These are phyloP conservation scores for Cyanodermella asteris DNA, from an alignment of 2,329 filamentous ascomycete genomes.

Conservation along the genomic window DNA sequence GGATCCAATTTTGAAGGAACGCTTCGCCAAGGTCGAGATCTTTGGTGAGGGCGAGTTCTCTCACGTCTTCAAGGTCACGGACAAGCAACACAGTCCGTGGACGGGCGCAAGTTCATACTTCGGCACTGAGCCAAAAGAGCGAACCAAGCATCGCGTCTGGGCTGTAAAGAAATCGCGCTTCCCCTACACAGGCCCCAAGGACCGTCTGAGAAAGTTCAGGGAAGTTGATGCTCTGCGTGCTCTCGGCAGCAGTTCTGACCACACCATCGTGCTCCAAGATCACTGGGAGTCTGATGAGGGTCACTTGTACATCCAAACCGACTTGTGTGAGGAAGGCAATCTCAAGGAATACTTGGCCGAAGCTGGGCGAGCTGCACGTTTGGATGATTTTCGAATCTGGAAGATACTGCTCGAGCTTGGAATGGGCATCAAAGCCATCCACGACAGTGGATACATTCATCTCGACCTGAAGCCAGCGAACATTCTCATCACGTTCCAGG, in stretches of 20 bases:
- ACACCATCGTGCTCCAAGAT: slow-evolving; percentile 64
- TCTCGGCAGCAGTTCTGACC: slow-evolving; percentile 59
- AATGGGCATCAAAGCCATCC: slow-evolving; percentile 73
- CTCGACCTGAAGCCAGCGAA: slow-evolving; percentile 46
- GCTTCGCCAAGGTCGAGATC: slow-evolving; percentile 62
- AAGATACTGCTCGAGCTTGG: slow-evolving; percentile 81
- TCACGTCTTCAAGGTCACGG: slow-evolving; percentile 60
- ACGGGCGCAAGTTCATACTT: slow-evolving; percentile 21
- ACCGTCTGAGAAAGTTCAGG: slow-evolving; percentile 62
- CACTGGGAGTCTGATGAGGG: slow-evolving; percentile 74
- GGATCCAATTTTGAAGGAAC: slow-evolving; percentile 48
- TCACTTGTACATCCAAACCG: slow-evolving; percentile 89
- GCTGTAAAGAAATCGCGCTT: slow-evolving; percentile 87
- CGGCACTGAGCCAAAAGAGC: slow-evolving; percentile 20
- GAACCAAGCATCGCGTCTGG: slow-evolving; percentile 42
- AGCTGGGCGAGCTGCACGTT: slow-evolving; percentile 58
- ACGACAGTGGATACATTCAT: slow-evolving; percentile 60
- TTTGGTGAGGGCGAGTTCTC: slow-evolving; percentile 86
- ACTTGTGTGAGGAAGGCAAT: slow-evolving; percentile 88
- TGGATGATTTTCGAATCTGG: slow-evolving; percentile 97
- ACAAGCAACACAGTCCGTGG: slow-evolving; percentile 16
- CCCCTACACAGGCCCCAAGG: slow-evolving; percentile 53
- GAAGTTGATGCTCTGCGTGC: slow-evolving; percentile 63
- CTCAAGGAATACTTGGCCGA: slow-evolving; percentile 68
- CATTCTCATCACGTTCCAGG: slow-evolving; percentile 43